These are phyloP conservation scores for Tephrocybe sp. DNA, from an alignment of 768 basidiomycete genomes.

Conservation along the genomic window DNA sequence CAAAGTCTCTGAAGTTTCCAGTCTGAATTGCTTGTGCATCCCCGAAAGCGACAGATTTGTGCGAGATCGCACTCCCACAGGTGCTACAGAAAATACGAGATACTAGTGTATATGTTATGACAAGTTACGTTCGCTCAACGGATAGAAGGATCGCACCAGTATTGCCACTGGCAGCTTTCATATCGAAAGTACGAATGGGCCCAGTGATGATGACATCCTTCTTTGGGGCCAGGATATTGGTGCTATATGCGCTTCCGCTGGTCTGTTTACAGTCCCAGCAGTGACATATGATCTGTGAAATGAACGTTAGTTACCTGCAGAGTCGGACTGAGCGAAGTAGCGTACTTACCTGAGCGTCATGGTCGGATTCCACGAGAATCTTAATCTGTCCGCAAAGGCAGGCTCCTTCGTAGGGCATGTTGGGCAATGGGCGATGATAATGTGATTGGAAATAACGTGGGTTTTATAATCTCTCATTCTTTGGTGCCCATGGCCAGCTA, in stretches of 20 bases:
- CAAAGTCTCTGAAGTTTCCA: slow-evolving; percentile 32
- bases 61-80: slow-evolving; percentile 36
- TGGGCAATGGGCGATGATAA: not conserved
- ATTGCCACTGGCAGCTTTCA: slow-evolving; percentile 29
- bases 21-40: slow-evolving; percentile 35
- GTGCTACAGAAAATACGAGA: slow-evolving; percentile 35
- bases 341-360: slow-evolving; percentile 26
- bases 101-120: slow-evolving; percentile 16
- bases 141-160: slow-evolving; percentile 21
- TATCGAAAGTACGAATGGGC: slow-evolving; percentile 27
- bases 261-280: slow-evolving; percentile 35
- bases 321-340: not conserved
- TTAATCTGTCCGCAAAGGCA: slow-evolving; percentile 33
- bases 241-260: slow-evolving; percentile 37
- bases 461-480: too few species aligned
- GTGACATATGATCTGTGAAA: slow-evolving; percentile 30
- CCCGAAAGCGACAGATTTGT: slow-evolving; percentile 30
- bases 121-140: not conserved
- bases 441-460: too few species aligned
- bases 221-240: slow-evolving; percentile 32
- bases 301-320: not conserved
- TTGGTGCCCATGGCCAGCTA: too few species aligned
- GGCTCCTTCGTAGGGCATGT: slow-evolving; percentile 25
- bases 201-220: slow-evolving; percentile 30
- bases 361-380: slow-evolving; percentile 23